Conservation (phyloP, 2,329 filamentous ascomycete genomes). For the Ophiosphaerella herpotricha region DNA sequence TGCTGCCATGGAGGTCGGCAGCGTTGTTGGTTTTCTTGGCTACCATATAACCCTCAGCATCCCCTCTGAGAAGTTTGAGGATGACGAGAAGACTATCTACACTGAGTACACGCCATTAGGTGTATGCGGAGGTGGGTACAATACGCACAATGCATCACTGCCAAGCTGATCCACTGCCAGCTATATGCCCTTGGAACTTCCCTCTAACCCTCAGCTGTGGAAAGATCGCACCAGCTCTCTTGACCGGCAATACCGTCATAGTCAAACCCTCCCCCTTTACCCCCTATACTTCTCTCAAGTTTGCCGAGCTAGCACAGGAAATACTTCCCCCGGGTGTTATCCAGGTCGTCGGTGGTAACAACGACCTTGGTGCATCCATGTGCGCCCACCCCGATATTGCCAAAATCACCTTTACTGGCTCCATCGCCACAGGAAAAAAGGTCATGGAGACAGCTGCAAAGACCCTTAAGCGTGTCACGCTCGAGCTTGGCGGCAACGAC, state of each 20-base stretch:
- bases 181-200: constrained; percentile 54
- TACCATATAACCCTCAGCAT: constrained; percentile 43
- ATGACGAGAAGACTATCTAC: constrained; percentile 54
- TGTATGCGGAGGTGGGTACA: constrained; percentile 45
- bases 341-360: constrained; percentile 64
- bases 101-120: constrained; percentile 55
- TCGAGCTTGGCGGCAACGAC: constrained; percentile 68
- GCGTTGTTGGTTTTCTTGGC: constrained; percentile 41
- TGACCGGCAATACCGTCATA: constrained; percentile 62
- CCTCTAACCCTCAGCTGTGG: constrained; percentile 58
- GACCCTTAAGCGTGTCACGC: constrained; percentile 64
- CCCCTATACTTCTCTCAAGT: constrained; percentile 63
- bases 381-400: constrained; percentile 63
- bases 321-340: constrained; percentile 68
- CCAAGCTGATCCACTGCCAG: constrained; percentile 7
- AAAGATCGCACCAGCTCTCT: constrained; percentile 62
- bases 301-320: constrained; percentile 62
- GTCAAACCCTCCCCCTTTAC: constrained; percentile 63
- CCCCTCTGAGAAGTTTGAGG: constrained; percentile 48
- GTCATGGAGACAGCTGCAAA: constrained; percentile 62
- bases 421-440: constrained; percentile 63
- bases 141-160: background rate
- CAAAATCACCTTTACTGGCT: constrained; percentile 69
- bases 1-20: constrained; percentile 48
- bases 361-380: constrained; percentile 63